A percentile compares a stretch with the other conserved stretches of the same genome.
Evolutionary conservation across 345 rosid genomes (phyloP).

Genomic region (Euphorbia peplus): DNA sequence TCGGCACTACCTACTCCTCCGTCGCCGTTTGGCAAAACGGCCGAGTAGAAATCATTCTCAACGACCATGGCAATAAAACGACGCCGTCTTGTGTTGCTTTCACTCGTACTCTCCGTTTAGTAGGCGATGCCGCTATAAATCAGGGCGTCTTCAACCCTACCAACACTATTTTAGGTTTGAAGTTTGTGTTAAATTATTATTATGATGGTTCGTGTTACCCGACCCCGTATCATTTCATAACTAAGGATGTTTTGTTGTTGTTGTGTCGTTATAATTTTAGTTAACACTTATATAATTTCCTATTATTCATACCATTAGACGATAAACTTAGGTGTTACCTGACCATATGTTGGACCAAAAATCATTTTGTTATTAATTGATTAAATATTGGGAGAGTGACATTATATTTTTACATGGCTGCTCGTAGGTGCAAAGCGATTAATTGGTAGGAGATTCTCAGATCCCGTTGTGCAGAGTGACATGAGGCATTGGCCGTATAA

Average conservation of each 20-base stretch:
- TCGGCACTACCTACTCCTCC: slow-evolving; percentile 28
- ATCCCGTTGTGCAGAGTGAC: slow-evolving; percentile 18
- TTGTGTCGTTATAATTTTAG: too few relatives aligned
- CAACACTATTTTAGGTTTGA: not conserved
- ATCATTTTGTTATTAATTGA: too few relatives aligned
- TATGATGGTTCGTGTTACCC: too few relatives aligned
- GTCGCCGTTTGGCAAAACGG: slow-evolving; percentile 36
- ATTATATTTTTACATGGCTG: not conserved
- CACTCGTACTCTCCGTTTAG: slow-evolving; percentile 23
- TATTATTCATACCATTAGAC: too few relatives aligned
- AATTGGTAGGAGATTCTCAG: slow-evolving; percentile 21
- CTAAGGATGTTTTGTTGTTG: too few relatives aligned
- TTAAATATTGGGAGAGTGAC: not conserved
- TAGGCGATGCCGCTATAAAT: slow-evolving; percentile 13
- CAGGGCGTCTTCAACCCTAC: not conserved
- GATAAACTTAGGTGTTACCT: too few relatives aligned
- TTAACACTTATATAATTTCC: too few relatives aligned
- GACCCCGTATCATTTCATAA: too few relatives aligned
- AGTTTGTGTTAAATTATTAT: too few relatives aligned
- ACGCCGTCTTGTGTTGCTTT: slow-evolving; percentile 34
- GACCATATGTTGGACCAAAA: too few relatives aligned
- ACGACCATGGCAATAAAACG: slow-evolving; percentile 33
- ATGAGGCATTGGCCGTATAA: not conserved
- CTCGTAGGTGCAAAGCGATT: slow-evolving; percentile 26
- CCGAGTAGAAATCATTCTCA: slow-evolving; percentile 25